phyloP scores from a whole-genome alignment of 225 moss, liverwort and hornwort species.

The Sphagnum tenellum region DNA sequence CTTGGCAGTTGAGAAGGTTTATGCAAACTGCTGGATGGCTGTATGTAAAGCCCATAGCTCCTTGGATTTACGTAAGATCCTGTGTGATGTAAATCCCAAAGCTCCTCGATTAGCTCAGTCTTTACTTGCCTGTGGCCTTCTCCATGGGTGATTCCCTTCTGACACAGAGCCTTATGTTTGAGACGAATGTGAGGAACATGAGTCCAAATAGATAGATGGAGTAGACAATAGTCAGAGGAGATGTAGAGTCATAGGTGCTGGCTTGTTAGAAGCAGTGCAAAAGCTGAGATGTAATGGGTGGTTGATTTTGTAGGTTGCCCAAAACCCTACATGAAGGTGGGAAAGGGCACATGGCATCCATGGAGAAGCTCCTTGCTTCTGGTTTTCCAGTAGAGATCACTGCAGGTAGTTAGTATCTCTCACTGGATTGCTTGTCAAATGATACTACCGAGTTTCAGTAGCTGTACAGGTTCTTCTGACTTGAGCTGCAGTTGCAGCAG shows the following conservation, averaged over 20 bases:
- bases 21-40: no score
- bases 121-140: background rate
- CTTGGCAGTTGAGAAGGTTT: no score
- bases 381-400: slow-evolving; percentile 62
- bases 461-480: no score
- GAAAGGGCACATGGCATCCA: slow-evolving; percentile 94
- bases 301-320: slow-evolving; percentile 59
- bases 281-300: slow-evolving; percentile 10
- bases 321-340: slow-evolving; percentile 64
- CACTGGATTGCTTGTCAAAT: background rate
- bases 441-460: background rate
- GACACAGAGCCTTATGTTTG: background rate
- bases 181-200: background rate
- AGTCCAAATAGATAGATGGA: background rate
- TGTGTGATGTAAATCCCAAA: no score
- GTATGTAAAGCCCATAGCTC: no score
- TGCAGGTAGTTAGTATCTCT: slow-evolving; percentile 49
- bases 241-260: no score
- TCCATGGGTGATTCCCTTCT: background rate
- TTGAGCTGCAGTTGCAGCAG: no score
- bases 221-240: no score
- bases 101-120: no score
- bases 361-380: slow-evolving; percentile 80
- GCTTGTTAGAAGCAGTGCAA: no score
- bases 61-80: no score